Evolutionary conservation across 371 early-diverging fungal genomes (phyloP).

Genomic region (Mortierella sp.): DNA sequence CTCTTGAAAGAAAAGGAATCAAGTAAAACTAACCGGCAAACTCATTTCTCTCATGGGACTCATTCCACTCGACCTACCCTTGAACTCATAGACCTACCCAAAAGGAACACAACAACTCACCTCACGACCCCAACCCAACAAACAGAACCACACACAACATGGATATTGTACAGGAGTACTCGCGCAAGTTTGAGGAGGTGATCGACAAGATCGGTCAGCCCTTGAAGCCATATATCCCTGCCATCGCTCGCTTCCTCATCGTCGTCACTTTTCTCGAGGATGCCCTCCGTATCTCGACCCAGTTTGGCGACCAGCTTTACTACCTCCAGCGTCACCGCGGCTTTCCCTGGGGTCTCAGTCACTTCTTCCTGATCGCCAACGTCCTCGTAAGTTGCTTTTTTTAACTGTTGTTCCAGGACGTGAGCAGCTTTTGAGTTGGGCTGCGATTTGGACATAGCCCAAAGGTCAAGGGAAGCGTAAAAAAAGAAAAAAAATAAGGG

Average conservation of each 20-base stretch:
- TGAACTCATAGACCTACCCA: background rate
- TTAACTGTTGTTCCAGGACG: too few relatives aligned
- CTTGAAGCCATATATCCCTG: constrained; percentile 93
- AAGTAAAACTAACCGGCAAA: background rate
- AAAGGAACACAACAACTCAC: background rate
- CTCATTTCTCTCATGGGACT: background rate
- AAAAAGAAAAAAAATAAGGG: background rate
- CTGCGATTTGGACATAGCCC: background rate
- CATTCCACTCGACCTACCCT: background rate
- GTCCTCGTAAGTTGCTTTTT: constrained; percentile 67
- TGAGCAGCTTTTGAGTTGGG: background rate
- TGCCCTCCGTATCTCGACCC: constrained; percentile 87
- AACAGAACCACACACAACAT: constrained; percentile 12
- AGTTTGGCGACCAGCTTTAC: constrained; percentile 90
- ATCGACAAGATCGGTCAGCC: constrained; percentile 83
- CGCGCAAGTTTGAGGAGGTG: constrained; percentile 77
- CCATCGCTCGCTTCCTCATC: constrained; percentile 90
- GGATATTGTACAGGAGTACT: constrained; percentile 57
- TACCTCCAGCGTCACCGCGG: constrained; percentile 85
- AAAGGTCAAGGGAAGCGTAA: background rate
- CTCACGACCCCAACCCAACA: background rate
- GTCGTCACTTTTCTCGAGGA: constrained; percentile 98
- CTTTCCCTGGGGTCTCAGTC: constrained; percentile 83
- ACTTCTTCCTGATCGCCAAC: constrained; percentile 88
- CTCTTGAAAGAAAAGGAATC: background rate